Conservation (phyloP, 345 rosid genomes). For the Eucalyptus regnans region DNA sequence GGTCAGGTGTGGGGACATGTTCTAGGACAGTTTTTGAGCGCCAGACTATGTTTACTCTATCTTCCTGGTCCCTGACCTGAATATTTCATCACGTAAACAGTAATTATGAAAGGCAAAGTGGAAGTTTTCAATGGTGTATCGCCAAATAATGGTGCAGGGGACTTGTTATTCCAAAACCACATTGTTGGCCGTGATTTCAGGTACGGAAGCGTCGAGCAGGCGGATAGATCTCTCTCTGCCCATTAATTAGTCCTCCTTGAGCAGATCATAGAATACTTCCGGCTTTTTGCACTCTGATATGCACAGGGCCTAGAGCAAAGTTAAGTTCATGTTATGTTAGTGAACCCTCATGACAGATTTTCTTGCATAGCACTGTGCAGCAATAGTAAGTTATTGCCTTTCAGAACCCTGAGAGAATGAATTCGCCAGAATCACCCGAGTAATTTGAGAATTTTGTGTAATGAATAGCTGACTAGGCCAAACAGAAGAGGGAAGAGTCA, state of each 20-base stretch:
- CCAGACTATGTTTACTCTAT: background rate
- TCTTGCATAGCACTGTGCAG: background rate
- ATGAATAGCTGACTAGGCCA: background rate
- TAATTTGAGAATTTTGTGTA: background rate
- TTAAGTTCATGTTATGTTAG: background rate
- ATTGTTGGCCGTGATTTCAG: background rate
- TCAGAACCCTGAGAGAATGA: background rate
- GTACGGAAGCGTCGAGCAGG: background rate
- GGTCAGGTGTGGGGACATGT: background rate
- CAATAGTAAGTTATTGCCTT: background rate
- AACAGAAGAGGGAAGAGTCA: background rate
- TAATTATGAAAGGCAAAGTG: background rate
- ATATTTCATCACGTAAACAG: background rate
- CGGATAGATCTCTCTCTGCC: background rate
- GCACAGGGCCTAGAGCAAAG: conserved; percentile 24
- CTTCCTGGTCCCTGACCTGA: background rate
- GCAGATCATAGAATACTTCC: conserved; percentile 38
- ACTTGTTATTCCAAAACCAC: background rate
- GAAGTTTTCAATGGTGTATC: background rate
- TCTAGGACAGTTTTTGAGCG: background rate
- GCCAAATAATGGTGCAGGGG: background rate
- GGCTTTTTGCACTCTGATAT: conserved; percentile 30
- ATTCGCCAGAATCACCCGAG: background rate
- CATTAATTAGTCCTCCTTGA: background rate
- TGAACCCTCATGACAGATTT: background rate